Percentiles rank a stretch among this genome's conserved stretches.
These are phyloP conservation scores for Crepidotus variabilis DNA, from an alignment of 768 basidiomycete genomes.

Conservation along the genomic window DNA sequence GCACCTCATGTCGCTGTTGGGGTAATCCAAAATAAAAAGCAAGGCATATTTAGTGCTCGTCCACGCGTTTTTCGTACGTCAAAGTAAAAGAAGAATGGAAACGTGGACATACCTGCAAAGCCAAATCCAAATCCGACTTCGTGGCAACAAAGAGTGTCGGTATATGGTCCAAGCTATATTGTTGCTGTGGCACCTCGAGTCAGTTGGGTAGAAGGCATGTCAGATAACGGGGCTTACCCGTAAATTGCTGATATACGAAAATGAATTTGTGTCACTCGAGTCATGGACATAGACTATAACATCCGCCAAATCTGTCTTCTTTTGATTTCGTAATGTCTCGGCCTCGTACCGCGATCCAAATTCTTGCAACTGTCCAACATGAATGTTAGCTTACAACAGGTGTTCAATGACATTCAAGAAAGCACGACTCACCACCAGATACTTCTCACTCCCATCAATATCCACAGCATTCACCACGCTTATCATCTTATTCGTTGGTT, in stretches of 20 bases:
- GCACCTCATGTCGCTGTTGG: conserved; percentile 88
- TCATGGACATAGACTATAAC: conserved; percentile 96
- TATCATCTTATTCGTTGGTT: conserved; percentile 86
- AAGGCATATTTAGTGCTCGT: not conserved
- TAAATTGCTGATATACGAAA: conserved; percentile 96
- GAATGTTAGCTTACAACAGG: not conserved
- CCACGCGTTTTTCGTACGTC: not conserved
- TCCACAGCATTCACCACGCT: conserved; percentile 95
- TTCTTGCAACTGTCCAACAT: conserved; percentile 74
- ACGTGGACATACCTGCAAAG: conserved; percentile 65
- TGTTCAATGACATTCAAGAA: not conserved
- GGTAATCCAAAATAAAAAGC: not conserved
- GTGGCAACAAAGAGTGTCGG: conserved; percentile 98
- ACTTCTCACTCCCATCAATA: conserved; percentile 92
- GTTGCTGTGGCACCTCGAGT: conserved; percentile 63
- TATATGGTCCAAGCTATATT: conserved; percentile 92
- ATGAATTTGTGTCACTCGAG: conserved; percentile 98
- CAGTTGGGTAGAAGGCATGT: conserved; percentile 1
- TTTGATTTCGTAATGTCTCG: conserved; percentile 82
- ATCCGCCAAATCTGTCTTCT: conserved; percentile 90
- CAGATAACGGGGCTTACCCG: conserved; percentile 47
- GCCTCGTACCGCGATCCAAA: conserved; percentile 96
- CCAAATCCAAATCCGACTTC: conserved; percentile 96
- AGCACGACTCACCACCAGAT: conserved; percentile 78
- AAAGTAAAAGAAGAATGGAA: conserved; percentile 5